Percentiles rank a stretch among this genome's conserved stretches.
phyloP scores from a whole-genome alignment of 345 rosid genomes.

The Lumnitzera littorea region DNA sequence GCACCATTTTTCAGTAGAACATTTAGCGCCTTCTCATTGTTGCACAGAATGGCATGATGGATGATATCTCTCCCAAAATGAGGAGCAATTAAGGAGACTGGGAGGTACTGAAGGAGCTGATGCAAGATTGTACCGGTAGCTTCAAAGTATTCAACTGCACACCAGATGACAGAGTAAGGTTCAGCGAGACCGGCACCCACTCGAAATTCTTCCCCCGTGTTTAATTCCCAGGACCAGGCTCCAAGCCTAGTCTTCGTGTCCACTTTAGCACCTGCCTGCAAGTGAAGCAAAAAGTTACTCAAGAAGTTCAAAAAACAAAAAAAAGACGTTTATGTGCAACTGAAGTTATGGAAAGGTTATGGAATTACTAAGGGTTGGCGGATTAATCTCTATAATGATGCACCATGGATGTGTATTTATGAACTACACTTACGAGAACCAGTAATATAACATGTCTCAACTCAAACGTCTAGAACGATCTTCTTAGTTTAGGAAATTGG shows the following conservation, averaged over 20 bases:
- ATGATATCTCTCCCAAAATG: slow-evolving; percentile 50
- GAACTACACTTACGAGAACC: too few species aligned
- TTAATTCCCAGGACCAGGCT: slow-evolving; percentile 65
- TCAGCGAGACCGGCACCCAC: slow-evolving; percentile 66
- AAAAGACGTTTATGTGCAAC: neutral
- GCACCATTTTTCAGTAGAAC: slow-evolving; percentile 34
- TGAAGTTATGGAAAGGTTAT: too few species aligned
- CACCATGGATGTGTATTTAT: too few species aligned
- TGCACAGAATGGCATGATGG: slow-evolving; percentile 58
- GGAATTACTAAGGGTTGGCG: too few species aligned
- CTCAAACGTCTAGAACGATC: neutral
- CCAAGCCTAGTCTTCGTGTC: slow-evolving; percentile 45
- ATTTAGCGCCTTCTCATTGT: slow-evolving; percentile 37
- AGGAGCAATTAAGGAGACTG: slow-evolving; percentile 14
- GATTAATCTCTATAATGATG: too few species aligned
- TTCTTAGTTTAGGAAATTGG: neutral
- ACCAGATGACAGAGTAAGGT: slow-evolving; percentile 44
- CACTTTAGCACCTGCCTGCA: slow-evolving; percentile 39
- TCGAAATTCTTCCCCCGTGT: slow-evolving; percentile 53
- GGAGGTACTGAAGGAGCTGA: slow-evolving; percentile 31
- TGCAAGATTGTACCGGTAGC: slow-evolving; percentile 38
- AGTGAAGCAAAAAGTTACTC: neutral
- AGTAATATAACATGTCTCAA: too few species aligned
- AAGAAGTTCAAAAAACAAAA: neutral
- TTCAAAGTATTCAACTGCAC: slow-evolving; percentile 65